Conservation (phyloP, 805 yeast species). For the Cyberlindnera meyerae region DNA sequence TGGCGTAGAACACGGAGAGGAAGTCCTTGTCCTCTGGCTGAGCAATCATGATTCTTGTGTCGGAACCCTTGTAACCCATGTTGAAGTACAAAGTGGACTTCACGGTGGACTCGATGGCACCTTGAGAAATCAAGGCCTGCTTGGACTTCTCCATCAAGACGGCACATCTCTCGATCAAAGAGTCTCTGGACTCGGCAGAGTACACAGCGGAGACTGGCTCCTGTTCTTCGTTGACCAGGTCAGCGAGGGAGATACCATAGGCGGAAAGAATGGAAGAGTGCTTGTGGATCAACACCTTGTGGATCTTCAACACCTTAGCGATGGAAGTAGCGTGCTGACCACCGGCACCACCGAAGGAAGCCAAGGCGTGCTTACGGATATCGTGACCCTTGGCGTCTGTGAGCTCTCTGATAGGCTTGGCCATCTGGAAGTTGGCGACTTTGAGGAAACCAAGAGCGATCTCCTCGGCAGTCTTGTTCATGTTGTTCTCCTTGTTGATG, state of each 20-base stretch:
- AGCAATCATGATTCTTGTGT: conserved; percentile 37
- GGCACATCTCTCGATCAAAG: conserved; percentile 9
- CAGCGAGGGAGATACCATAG: conserved; percentile 41
- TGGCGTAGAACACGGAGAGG: conserved; percentile 24
- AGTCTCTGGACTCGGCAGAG: conserved; percentile 20
- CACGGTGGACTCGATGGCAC: conserved; percentile 14
- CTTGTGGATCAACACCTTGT: conserved; percentile 39
- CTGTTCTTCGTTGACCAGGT: conserved; percentile 27
- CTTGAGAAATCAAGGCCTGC: conserved; percentile 3
- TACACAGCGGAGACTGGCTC: conserved; percentile 25
- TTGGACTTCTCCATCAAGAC: conserved; percentile 6
- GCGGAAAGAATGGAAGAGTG: conserved; percentile 45
- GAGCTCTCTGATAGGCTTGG: conserved; percentile 41
- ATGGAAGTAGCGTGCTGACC: conserved; percentile 43
- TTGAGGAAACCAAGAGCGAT: conserved; percentile 42
- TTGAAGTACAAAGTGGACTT: conserved; percentile 30
- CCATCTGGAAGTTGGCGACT: conserved; percentile 44
- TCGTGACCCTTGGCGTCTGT: conserved; percentile 43
- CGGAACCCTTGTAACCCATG: conserved; percentile 43
- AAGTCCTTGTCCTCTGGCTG: conserved; percentile 25
- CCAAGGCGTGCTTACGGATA: conserved; percentile 38
- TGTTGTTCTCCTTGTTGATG: conserved; percentile 33
- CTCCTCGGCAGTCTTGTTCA: conserved; percentile 35
- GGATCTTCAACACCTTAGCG: conserved; percentile 37
- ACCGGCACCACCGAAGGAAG: conserved; percentile 48